Evolutionary conservation across 2,329 filamentous ascomycete genomes (phyloP).

Genomic region (Fusarium hainanense): DNA sequence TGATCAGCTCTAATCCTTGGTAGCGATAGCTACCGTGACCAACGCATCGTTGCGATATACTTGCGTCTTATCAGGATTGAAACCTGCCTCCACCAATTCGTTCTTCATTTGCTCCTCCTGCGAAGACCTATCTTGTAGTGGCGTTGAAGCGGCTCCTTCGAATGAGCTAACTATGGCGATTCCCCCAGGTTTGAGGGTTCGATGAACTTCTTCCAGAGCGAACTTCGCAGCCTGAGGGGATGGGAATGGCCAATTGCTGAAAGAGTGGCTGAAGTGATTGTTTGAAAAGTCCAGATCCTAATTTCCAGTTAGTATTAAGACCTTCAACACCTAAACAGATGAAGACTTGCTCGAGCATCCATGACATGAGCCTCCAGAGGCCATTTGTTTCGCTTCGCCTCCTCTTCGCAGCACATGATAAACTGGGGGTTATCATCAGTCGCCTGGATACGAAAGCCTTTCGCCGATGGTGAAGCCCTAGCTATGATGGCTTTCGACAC

Average conservation of each 20-base stretch:
- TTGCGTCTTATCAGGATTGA: background rate
- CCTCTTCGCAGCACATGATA: background rate
- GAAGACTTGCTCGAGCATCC: background rate
- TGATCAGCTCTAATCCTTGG: background rate
- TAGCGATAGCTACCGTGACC: background rate
- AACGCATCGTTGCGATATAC: background rate
- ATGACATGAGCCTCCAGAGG: background rate
- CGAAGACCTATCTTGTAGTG: background rate
- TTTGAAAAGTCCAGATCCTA: background rate
- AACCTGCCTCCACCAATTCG: background rate
- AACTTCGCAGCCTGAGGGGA: background rate
- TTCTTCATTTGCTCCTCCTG: background rate
- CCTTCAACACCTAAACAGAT: accelerated
- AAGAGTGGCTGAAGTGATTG: background rate
- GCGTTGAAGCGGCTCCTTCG: background rate
- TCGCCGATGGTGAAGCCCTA: background rate
- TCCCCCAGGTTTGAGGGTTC: background rate
- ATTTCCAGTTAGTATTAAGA: accelerated
- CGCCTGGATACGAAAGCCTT: background rate
- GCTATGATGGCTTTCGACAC: background rate
- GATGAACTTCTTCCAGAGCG: background rate
- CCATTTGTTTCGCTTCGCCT: background rate
- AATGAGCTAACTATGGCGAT: background rate
- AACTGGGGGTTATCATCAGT: background rate
- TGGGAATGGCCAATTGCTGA: constrained; percentile 7